These are phyloP conservation scores for Dipodascus albidus DNA, from an alignment of 805 yeast genomes.

Conservation along the genomic window DNA sequence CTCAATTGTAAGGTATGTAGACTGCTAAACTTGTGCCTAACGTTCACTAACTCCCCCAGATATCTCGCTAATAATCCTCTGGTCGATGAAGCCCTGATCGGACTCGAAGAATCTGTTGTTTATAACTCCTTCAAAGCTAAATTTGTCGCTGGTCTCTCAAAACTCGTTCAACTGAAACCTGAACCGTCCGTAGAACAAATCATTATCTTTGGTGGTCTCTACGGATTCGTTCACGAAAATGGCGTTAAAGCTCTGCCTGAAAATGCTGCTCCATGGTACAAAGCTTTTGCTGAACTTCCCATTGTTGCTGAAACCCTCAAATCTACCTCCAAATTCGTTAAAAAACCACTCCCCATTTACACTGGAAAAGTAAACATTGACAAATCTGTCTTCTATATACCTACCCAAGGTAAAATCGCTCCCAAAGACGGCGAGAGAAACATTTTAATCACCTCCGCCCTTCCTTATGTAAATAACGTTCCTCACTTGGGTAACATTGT, in stretches of 20 bases:
- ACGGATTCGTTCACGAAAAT: conserved; percentile 23
- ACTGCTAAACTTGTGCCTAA: background rate
- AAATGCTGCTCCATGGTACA: conserved; percentile 24
- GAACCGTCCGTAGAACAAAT: conserved; percentile 30
- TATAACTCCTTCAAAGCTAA: conserved; percentile 25
- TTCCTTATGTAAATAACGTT: conserved; percentile 96
- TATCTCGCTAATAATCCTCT: conserved; percentile 14
- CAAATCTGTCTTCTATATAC: conserved; percentile 6
- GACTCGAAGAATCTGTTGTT: conserved; percentile 30
- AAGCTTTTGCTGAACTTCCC: conserved; percentile 16
- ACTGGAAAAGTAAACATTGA: conserved; percentile 29
- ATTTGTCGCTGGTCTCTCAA: conserved; percentile 15
- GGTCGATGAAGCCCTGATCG: conserved; percentile 22
- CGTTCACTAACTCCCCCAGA: conserved; percentile 1
- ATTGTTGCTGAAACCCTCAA: conserved; percentile 6
- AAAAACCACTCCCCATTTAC: conserved; percentile 28
- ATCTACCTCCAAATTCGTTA: conserved; percentile 26
- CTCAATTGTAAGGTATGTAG: conserved; percentile 39
- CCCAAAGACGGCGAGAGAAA: conserved; percentile 71
- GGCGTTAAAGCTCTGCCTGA: background rate
- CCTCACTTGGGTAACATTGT: conserved; percentile 97
- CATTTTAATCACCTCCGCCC: conserved; percentile 84
- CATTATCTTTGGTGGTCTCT: conserved; percentile 34
- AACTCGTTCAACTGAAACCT: conserved; percentile 2
- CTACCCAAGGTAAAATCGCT: conserved; percentile 9